Base-by-base conservation (phyloP, 805 yeast genomes). In the Candida palmyrensis region DNA sequence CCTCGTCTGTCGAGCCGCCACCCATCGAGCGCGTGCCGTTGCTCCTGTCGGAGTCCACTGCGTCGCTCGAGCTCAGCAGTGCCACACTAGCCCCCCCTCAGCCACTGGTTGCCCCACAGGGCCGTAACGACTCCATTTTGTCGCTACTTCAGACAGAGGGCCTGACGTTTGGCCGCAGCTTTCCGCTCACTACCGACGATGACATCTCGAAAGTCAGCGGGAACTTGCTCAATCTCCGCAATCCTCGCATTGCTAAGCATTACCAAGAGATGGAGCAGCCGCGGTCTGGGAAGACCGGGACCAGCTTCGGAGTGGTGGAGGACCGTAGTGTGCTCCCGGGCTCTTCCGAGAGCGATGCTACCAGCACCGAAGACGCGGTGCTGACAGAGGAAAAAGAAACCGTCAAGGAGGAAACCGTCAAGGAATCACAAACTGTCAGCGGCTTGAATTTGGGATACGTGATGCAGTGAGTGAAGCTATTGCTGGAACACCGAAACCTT, bases 181-280 rank as follows among this genome's bases (percentile, higher is more conserved):
- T n/a, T n/a, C n/a, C n/a, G n/a, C n/a, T n/a, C n/a, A n/a, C n/a
- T n/a, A n/a, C n/a, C n/a, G n/a, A n/a, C n/a, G 56, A 44, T 8
- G 56, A 49, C 20, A 16, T 32, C 4, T 32, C 36, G 24, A 39
- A 36, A n/a, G 29, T 48, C 12, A 33, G 47, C 25, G 45, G 41
- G 3, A 48, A 40, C 30, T 41, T 55, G 18, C 29, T 36, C 29
- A 41, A 40, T 13, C 38, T 55, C 29, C 36, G 59, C 18, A 55
- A 56, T 33, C 60, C 61, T 1, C 38, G 59, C 21, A 44, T 52
- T 23, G 51, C 50, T 29, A 53, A 48, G 35, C 62, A 54, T 27
- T 52, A 51, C 27, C 57, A 53, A 26, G 43, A 38, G 12, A n/a
- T 11, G 38, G 27, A 13, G 24, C 24, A 25, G 21, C 5, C 19